Conservation (phyloP, 1,139 yeast species). For the Pichia sp. region DNA sequence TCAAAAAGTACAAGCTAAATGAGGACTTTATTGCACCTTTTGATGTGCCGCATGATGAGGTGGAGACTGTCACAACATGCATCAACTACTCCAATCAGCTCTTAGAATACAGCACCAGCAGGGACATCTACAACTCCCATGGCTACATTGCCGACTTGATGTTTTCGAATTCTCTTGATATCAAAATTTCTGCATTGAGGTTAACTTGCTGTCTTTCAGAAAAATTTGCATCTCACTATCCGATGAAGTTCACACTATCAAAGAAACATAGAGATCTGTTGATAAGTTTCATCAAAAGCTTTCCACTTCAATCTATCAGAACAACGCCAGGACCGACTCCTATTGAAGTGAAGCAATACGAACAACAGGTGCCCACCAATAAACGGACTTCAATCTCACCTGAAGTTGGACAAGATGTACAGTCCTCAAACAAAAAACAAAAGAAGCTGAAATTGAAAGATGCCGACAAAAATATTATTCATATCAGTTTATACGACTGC, state of each 20-base stretch:
- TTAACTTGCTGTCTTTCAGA: constrained; percentile 42
- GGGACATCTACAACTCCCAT: constrained; percentile 63
- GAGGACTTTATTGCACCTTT: constrained; percentile 45
- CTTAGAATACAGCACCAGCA: constrained; percentile 66
- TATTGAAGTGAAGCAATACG: constrained; percentile 10
- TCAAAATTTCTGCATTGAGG: constrained; percentile 59
- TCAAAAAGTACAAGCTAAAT: constrained; percentile 52
- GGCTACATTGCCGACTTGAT: constrained; percentile 61
- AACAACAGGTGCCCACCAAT: not conserved
- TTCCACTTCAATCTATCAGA: constrained; percentile 50
- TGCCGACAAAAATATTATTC: constrained; percentile 25
- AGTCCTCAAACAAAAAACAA: constrained; percentile 30
- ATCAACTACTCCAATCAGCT: constrained; percentile 60
- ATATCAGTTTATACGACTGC: constrained; percentile 53
- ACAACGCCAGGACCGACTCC: constrained; percentile 24
- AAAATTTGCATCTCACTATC: constrained; percentile 37
- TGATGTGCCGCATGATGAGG: constrained; percentile 46
- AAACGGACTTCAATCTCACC: constrained; percentile 2
- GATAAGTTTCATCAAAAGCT: constrained; percentile 49
- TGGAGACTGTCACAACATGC: constrained; percentile 45
- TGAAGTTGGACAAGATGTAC: constrained; percentile 19
- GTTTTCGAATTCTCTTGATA: constrained; percentile 50
- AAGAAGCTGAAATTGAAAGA: constrained; percentile 17
- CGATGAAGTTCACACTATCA: constrained; percentile 25
- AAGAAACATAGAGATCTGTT: constrained; percentile 44